These are phyloP conservation scores for Rhododendron kiyosumense DNA, from an alignment of 148 eudicot species.

Conservation along the genomic window DNA sequence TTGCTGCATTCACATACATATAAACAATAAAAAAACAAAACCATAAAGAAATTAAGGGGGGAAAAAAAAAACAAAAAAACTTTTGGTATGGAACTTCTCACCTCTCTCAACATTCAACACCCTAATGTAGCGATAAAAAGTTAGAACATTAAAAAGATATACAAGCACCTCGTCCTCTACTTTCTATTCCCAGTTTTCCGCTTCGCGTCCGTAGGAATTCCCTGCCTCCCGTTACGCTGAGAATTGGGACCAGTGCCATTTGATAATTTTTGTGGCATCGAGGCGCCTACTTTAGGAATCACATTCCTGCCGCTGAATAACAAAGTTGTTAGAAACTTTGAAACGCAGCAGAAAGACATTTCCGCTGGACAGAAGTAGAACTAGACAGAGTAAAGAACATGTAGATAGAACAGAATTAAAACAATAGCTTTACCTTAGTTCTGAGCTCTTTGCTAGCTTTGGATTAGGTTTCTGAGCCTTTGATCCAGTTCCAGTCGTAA, in stretches of 20 bases:
- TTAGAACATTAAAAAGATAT: conserved; percentile 1
- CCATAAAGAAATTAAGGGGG: not conserved
- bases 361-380: not conserved
- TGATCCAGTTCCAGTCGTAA: conserved; percentile 43
- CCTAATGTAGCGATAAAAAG: conserved; percentile 9
- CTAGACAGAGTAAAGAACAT: not conserved
- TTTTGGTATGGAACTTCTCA: not conserved
- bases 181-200: conserved; percentile 62
- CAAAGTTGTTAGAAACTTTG: conserved; percentile 12
- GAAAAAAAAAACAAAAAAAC: not conserved
- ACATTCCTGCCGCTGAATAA: conserved; percentile 42
- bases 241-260: conserved; percentile 33
- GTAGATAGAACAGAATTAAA: not conserved
- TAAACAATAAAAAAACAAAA: conserved; percentile 10
- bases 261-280: conserved; percentile 51
- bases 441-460: conserved; percentile 54
- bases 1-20: conserved; percentile 43
- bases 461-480: conserved; percentile 47
- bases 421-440: conserved; percentile 45
- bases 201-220: conserved; percentile 46
- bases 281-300: conserved; percentile 41
- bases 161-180: conserved; percentile 22
- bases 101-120: conserved; percentile 15
- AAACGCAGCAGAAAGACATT: not conserved
- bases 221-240: conserved; percentile 53